Evolutionary conservation across 306 rosid genomes (phyloP), one percentile per base, ranked within the genome.

Genomic region (Macrotyloma uniflorum): DNA sequence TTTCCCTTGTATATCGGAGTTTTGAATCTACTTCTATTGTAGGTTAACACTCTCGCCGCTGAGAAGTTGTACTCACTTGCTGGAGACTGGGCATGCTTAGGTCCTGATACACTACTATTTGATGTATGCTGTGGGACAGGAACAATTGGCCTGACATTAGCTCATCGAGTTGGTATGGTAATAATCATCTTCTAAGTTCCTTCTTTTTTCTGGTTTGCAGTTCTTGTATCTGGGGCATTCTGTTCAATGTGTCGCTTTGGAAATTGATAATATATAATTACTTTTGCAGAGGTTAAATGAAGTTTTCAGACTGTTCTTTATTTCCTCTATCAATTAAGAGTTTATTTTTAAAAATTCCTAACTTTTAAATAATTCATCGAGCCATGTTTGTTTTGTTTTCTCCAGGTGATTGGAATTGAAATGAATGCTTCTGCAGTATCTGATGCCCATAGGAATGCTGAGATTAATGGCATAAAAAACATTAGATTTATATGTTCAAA

Each of bases 61-160:
- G 98, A 95, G 87, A 95, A 95, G 85, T 86, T 95, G 40, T 95
- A 93, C 85, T 88, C 98, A 2, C 96, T 95, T 80, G 99, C 96
- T 40, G 99, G 98, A 79, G 96, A 93, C 87, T 95, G 99, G 99
- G 98, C 99, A 79, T 83, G 83, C 81, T 82, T 95, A 73, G 97
- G 93, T 58, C 93, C 93, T 59, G 96, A 95, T 70, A 93, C 99
- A 46, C 89, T 95, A 87, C 88, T 95, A 19, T 93, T 95, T 85
- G 99, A 95, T 70, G 81, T 95, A 66, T 95, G 98, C 85, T 95
- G 99, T 84, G 97, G 98, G 71, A 95, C 98, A 26, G 98, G 98
- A 83, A 91, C 98, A 72, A 92, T 95, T 86, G 96, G 99, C 78
- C 85, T 95, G 79, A 93, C 99, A n/a, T 91, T 93, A 87, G 98